A percentile compares a stretch with the other conserved stretches of the same genome.
These are phyloP conservation scores for Musa schizocarpa DNA, from an alignment of 176 grass and related monocot genomes.

Conservation along the genomic window DNA sequence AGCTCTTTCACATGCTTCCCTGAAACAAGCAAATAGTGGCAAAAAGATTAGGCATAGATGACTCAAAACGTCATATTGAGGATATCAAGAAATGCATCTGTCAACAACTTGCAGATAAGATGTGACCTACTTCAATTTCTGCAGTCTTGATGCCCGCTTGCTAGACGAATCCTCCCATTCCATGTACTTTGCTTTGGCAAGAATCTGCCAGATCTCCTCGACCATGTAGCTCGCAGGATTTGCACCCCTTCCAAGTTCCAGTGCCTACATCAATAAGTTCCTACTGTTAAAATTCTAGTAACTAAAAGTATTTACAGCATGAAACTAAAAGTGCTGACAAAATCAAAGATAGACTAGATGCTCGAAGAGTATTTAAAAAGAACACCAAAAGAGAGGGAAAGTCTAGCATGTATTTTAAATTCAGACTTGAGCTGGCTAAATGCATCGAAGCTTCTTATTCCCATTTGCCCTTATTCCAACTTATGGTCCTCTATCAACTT, in stretches of 20 bases:
- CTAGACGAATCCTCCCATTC: conserved; percentile 68
- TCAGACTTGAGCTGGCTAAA: too few relatives aligned
- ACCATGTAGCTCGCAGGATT: conserved; percentile 29
- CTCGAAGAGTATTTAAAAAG: neutral
- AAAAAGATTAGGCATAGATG: neutral
- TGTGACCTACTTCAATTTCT: conserved; percentile 51
- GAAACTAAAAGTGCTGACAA: neutral
- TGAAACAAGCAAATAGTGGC: conserved; percentile 16
- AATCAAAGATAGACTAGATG: neutral
- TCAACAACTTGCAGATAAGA: neutral
- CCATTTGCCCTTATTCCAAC: too few relatives aligned
- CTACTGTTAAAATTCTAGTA: conserved; percentile 5
- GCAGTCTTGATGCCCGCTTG: conserved; percentile 42
- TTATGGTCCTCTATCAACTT: too few relatives aligned
- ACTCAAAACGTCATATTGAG: neutral
- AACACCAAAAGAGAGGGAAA: neutral
- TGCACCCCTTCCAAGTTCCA: conserved; percentile 43
- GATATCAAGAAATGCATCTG: too few relatives aligned
- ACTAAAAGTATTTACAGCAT: neutral
- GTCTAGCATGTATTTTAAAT: neutral
- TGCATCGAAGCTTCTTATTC: too few relatives aligned
- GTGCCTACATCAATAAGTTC: conserved; percentile 38
- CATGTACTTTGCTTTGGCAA: conserved; percentile 66
- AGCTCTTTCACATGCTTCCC: conserved; percentile 67
- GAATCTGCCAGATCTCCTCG: conserved; percentile 64